Percentiles rank a stretch among this genome's conserved stretches.
phyloP scores from a whole-genome alignment of 495 filamentous ascomycete species.

The Acidomyces sp. region DNA sequence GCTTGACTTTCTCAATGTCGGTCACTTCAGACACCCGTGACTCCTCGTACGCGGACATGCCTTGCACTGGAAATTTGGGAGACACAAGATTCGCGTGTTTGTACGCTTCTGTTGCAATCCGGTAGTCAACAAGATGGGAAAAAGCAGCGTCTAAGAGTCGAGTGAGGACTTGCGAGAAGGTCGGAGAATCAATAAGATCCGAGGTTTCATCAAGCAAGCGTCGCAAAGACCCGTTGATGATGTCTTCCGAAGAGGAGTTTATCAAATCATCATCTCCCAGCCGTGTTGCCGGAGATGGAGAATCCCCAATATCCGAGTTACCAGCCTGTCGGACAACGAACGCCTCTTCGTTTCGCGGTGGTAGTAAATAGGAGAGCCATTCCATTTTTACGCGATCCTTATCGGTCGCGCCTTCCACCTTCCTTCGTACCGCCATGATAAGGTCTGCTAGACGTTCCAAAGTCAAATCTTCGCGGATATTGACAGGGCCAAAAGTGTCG shows the following conservation, averaged over 20 bases:
- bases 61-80: constrained; percentile 22
- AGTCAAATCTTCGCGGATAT: constrained; percentile 76
- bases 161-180: constrained; percentile 70
- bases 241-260: constrained; percentile 12
- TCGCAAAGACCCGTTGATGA: constrained; percentile 49
- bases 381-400: constrained; percentile 38
- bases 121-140: constrained; percentile 62
- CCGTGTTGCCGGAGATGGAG: constrained; percentile 26
- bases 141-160: constrained; percentile 80
- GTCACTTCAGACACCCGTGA: constrained; percentile 32
- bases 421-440: constrained; percentile 61
- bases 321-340: constrained; percentile 65
- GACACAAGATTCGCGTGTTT: constrained; percentile 38
- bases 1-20: constrained; percentile 48
- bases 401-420: constrained; percentile 66
- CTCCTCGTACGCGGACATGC: constrained; percentile 16
- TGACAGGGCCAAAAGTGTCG: constrained; percentile 71
- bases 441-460: constrained; percentile 65
- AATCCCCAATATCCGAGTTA: constrained; percentile 43
- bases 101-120: constrained; percentile 66
- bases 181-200: constrained; percentile 86
- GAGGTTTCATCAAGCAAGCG: constrained; percentile 91
- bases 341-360: constrained; percentile 60
- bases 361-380: constrained; percentile 81
- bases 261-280: constrained; percentile 1